Evolutionary conservation across 805 yeast genomes (phyloP).

Genomic region (Diddensiella transvaalensis): DNA sequence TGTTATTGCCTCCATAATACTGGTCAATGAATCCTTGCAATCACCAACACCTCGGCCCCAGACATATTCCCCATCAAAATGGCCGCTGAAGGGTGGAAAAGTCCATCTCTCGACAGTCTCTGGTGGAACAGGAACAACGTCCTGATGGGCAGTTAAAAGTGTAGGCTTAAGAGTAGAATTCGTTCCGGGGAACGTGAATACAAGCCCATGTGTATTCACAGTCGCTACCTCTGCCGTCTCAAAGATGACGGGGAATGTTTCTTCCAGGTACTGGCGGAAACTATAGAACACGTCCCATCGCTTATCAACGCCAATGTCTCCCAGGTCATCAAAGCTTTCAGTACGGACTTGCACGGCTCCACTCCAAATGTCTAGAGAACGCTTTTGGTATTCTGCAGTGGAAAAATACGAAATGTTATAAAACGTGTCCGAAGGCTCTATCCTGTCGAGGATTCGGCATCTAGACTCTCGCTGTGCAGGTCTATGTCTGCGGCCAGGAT

Average conservation of each 20-base stretch:
- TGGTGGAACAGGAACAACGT: constrained; percentile 71
- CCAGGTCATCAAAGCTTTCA: constrained; percentile 53
- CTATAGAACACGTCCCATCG: constrained; percentile 46
- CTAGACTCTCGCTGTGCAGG: neutral
- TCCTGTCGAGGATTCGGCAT: neutral
- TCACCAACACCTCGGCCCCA: constrained; percentile 81
- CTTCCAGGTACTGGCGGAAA: constrained; percentile 52
- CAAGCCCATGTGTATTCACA: constrained; percentile 60
- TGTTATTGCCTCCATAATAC: constrained; percentile 65
- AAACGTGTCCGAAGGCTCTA: neutral
- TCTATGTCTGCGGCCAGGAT: neutral
- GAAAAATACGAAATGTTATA: constrained; percentile 12
- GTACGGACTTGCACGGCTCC: constrained; percentile 67
- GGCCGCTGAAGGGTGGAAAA: constrained; percentile 62
- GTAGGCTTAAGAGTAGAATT: constrained; percentile 53
- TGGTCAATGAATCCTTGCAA: constrained; percentile 66
- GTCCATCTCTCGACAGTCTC: constrained; percentile 57
- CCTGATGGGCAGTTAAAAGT: constrained; percentile 72
- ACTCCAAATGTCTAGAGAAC: constrained; percentile 27
- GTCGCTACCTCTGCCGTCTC: constrained; percentile 46
- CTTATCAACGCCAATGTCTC: constrained; percentile 47
- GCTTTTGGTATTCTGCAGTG: constrained; percentile 19
- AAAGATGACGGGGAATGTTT: constrained; percentile 53
- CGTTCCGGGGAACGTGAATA: constrained; percentile 62
- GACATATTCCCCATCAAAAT: constrained; percentile 59